phyloP scores from a whole-genome alignment of 2,329 filamentous ascomycete species.

The Botrytis medusae region DNA sequence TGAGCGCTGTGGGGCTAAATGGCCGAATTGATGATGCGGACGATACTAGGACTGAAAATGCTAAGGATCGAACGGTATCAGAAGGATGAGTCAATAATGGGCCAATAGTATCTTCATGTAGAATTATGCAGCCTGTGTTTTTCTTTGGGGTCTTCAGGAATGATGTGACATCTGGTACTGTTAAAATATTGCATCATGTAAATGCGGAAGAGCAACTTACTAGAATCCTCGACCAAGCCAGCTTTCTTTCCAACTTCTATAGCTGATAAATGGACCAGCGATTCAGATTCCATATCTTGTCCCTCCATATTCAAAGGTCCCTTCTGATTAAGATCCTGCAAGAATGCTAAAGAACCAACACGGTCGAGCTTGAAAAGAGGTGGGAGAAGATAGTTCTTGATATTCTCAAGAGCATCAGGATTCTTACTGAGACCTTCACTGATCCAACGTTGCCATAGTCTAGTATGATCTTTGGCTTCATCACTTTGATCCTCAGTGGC shows the following conservation, averaged over 20 bases:
- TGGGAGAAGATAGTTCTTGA: constrained; percentile 64
- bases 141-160: constrained; percentile 43
- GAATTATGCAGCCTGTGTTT: constrained; percentile 36
- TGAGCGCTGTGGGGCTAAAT: constrained; percentile 62
- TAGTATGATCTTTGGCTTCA: constrained; percentile 38
- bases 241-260: constrained; percentile 70
- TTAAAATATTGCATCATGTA: constrained; percentile 21
- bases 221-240: constrained; percentile 67
- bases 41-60: constrained; percentile 75
- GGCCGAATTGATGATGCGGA: constrained; percentile 74
- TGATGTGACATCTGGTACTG: constrained; percentile 31
- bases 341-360: constrained; percentile 53
- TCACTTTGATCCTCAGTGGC: constrained; percentile 39
- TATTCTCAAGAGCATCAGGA: constrained; percentile 56
- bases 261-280: constrained; percentile 63
- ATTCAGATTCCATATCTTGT: constrained; percentile 51
- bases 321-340: constrained; percentile 56
- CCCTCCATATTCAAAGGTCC: constrained; percentile 48
- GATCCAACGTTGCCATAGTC: constrained; percentile 57
- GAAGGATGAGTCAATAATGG: constrained; percentile 56
- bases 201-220: constrained; percentile 41
- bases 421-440: constrained; percentile 50
- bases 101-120: constrained; percentile 50
- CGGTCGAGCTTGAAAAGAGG: constrained; percentile 61
- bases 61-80: constrained; percentile 71